These are phyloP conservation scores for Didymella pinodella DNA, from an alignment of 2,329 filamentous ascomycete species.

Conservation along the genomic window DNA sequence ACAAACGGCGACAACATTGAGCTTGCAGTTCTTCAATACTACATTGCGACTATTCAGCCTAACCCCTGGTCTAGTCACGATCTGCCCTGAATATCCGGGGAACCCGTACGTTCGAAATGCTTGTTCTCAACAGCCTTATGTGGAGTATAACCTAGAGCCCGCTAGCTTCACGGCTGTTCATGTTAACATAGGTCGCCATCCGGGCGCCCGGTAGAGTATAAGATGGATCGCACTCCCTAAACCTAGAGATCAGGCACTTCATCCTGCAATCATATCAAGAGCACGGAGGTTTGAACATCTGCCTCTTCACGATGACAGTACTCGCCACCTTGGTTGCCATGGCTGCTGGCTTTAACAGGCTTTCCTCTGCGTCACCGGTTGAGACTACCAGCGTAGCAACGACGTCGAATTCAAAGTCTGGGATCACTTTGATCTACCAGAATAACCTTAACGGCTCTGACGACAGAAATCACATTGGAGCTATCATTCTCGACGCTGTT, in stretches of 20 bases:
- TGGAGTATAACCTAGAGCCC: slow-evolving; percentile 25
- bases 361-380: slow-evolving; percentile 31
- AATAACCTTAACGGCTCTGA: slow-evolving; percentile 64
- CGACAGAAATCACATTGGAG: slow-evolving; percentile 61
- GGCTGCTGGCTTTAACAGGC: slow-evolving; percentile 28
- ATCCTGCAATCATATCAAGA: neutral
- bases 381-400: slow-evolving; percentile 24
- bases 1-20: neutral
- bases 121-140: slow-evolving; percentile 36
- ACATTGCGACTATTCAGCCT: slow-evolving; percentile 28
- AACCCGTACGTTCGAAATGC: slow-evolving; percentile 34
- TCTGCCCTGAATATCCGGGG: slow-evolving; percentile 37
- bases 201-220: slow-evolving; percentile 40
- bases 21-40: neutral
- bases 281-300: neutral
- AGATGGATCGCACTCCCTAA: slow-evolving; percentile 8
- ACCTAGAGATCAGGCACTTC: slow-evolving; percentile 16
- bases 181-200: slow-evolving; percentile 27
- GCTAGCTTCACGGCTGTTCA: slow-evolving; percentile 29
- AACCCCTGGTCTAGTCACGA: slow-evolving; percentile 39
- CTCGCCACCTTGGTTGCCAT: slow-evolving; percentile 34
- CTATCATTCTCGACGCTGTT: slow-evolving; percentile 59
- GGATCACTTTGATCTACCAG: slow-evolving; percentile 61
- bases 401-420: slow-evolving; percentile 49
- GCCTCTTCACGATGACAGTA: slow-evolving; percentile 27